Conservation (phyloP, 2,329 filamentous ascomycete genomes). For the Fusarium fracticaudum region DNA sequence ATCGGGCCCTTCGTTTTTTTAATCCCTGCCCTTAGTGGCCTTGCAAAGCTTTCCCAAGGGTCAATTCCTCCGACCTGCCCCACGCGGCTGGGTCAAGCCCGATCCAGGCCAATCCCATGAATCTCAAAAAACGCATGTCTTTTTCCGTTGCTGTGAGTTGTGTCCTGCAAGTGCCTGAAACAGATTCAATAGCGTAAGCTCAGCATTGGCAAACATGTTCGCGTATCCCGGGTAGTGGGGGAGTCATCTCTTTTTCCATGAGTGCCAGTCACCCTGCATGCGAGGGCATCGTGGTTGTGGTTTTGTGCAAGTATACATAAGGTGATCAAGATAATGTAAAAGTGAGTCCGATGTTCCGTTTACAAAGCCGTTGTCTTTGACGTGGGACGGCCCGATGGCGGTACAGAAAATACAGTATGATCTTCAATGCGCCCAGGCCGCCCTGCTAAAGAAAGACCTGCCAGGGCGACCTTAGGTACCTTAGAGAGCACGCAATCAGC, state of each 20-base stretch:
- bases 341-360: slow-evolving; percentile 16
- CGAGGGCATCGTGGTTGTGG: slow-evolving; percentile 18
- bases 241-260: slow-evolving; percentile 12
- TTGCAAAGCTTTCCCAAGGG: slow-evolving; percentile 17
- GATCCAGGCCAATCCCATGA: slow-evolving; percentile 23
- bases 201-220: slow-evolving; percentile 33
- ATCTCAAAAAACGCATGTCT: slow-evolving; percentile 7
- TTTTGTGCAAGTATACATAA: neutral
- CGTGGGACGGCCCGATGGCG: slow-evolving; percentile 5
- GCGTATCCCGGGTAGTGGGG: slow-evolving; percentile 18
- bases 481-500: slow-evolving; percentile 33
- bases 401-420: slow-evolving; percentile 4
- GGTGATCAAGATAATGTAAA: neutral
- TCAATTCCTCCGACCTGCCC: slow-evolving; percentile 25
- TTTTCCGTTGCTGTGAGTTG: slow-evolving; percentile 18
- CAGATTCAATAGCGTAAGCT: slow-evolving; percentile 36
- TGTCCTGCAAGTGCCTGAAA: slow-evolving; percentile 17
- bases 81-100: slow-evolving; percentile 20
- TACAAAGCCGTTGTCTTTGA: neutral
- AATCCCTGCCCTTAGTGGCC: slow-evolving; percentile 21
- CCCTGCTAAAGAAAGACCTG: slow-evolving; percentile 16
- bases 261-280: slow-evolving; percentile 12
- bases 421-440: slow-evolving; percentile 9
- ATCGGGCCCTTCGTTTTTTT: slow-evolving; percentile 26
- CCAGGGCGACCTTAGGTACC: slow-evolving; percentile 1